Percentiles rank a stretch among this genome's conserved stretches.
phyloP scores from a whole-genome alignment of 441 rosid genomes.

The Jatropha podagrica region DNA sequence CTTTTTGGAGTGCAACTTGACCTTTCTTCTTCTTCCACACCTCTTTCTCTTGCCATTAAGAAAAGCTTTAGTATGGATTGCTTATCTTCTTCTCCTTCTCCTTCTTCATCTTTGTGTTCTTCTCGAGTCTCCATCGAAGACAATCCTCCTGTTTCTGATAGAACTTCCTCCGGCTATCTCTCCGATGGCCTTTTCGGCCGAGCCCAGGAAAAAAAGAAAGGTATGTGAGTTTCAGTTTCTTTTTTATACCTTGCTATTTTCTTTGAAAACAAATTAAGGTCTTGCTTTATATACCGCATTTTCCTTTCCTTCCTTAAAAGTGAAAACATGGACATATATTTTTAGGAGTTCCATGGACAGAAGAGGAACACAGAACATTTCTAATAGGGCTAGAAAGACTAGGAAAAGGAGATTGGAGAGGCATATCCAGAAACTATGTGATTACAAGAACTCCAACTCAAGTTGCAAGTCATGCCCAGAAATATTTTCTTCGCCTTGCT shows the following conservation, averaged over 20 bases:
- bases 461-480: conserved; percentile 96
- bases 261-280: too few species aligned
- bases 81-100: conserved; percentile 44
- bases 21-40: conserved; percentile 29
- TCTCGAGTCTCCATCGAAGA: conserved; percentile 36
- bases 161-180: conserved; percentile 47
- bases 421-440: conserved; percentile 75
- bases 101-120: conserved; percentile 41
- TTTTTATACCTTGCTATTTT: too few species aligned
- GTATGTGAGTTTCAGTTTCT: conserved; percentile 26
- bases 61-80: conserved; percentile 84
- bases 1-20: conserved; percentile 86
- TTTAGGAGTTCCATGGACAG: conserved; percentile 86
- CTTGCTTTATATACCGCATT: not conserved
- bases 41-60: conserved; percentile 36
- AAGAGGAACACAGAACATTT: conserved; percentile 73
- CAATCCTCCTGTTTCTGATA: conserved; percentile 27
- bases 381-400: conserved; percentile 72
- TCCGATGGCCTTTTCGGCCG: conserved; percentile 56
- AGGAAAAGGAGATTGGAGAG: conserved; percentile 96
- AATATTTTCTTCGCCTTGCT: conserved; percentile 72
- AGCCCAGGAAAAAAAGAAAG: conserved; percentile 64
- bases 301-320: not conserved
- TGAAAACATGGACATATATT: not conserved
- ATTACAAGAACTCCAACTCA: conserved; percentile 88